Conservation (phyloP, 257 asterid genomes). For the Henckelia pumila region DNA sequence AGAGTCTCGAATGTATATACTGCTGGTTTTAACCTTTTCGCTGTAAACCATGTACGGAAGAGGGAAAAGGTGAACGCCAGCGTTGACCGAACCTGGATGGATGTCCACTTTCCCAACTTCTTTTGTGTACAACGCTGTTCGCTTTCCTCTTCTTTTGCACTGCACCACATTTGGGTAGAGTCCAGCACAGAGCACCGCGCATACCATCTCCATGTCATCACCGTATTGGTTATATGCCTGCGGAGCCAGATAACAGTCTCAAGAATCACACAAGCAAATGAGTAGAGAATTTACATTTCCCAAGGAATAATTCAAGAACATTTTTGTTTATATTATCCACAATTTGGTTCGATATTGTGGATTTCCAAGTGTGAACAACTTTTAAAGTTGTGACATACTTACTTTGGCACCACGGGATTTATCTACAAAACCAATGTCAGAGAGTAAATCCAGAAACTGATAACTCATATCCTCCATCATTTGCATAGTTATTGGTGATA, state of each 20-base stretch:
- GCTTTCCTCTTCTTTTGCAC: slow-evolving; percentile 90
- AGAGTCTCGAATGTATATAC: slow-evolving; percentile 77
- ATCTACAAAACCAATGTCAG: slow-evolving; percentile 80
- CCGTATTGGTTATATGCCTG: slow-evolving; percentile 79
- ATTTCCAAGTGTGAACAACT: not conserved
- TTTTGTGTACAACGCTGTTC: slow-evolving; percentile 73
- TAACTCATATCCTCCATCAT: slow-evolving; percentile 88
- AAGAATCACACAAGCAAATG: slow-evolving; percentile 1
- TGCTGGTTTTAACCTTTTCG: slow-evolving; percentile 79
- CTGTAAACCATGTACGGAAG: slow-evolving; percentile 88
- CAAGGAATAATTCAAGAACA: not conserved
- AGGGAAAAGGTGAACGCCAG: slow-evolving; percentile 74
- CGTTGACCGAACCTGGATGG: slow-evolving; percentile 93
- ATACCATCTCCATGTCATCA: slow-evolving; percentile 87
- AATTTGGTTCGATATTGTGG: slow-evolving; percentile 1
- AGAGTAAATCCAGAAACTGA: slow-evolving; percentile 82
- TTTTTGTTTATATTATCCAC: not conserved
- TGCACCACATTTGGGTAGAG: slow-evolving; percentile 95
- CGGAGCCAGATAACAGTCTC: slow-evolving; percentile 14
- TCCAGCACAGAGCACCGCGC: slow-evolving; percentile 93
- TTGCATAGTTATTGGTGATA: slow-evolving; percentile 78
- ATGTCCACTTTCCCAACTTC: slow-evolving; percentile 89
- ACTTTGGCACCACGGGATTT: slow-evolving; percentile 66
- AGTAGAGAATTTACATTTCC: not conserved
- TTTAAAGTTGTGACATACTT: slow-evolving; percentile 24